Conservation (phyloP, 2,329 filamentous ascomycete species). For the Fusarium staphyleae region DNA sequence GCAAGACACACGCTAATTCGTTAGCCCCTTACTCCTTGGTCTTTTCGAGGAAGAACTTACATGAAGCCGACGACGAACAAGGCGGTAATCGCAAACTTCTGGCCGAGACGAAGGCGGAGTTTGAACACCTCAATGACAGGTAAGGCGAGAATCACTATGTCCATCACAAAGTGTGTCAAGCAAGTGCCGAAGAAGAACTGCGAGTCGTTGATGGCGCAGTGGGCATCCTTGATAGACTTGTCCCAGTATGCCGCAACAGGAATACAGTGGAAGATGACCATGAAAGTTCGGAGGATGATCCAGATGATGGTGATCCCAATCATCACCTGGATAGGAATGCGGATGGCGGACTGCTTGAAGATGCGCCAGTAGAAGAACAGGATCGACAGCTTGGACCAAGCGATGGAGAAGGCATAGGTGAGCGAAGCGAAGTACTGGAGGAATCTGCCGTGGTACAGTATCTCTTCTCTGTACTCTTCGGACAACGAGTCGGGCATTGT, state of each 20-base stretch:
- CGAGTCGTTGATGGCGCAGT: constrained; percentile 44
- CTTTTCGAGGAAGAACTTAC: constrained; percentile 22
- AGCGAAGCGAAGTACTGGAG: constrained; percentile 29
- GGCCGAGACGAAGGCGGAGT: constrained; percentile 39
- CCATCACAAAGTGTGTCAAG: constrained; percentile 44
- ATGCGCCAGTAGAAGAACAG: constrained; percentile 44
- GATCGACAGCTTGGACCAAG: constrained; percentile 41
- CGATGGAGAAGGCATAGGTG: constrained; percentile 41
- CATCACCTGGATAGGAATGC: constrained; percentile 40
- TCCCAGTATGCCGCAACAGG: constrained; percentile 48
- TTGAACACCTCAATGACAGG: constrained; percentile 44
- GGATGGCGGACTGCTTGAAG: constrained; percentile 40
- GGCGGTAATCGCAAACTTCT: constrained; percentile 41
- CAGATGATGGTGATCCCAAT: constrained; percentile 35
- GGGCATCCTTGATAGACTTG: constrained; percentile 34
- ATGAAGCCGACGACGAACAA: constrained; percentile 43
- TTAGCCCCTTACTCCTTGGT: not conserved
- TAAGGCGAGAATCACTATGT: constrained; percentile 43
- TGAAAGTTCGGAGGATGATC: constrained; percentile 43
- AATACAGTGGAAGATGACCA: constrained; percentile 46
- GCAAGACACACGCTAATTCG: constrained; percentile 28
- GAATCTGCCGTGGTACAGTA: constrained; percentile 20
- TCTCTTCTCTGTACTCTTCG: constrained; percentile 18
- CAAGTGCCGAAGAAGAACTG: constrained; percentile 46
- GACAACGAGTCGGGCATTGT: constrained; percentile 16